Evolutionary conservation across 768 basidiomycete genomes (phyloP).

Genomic region (Mrakia gelida): DNA sequence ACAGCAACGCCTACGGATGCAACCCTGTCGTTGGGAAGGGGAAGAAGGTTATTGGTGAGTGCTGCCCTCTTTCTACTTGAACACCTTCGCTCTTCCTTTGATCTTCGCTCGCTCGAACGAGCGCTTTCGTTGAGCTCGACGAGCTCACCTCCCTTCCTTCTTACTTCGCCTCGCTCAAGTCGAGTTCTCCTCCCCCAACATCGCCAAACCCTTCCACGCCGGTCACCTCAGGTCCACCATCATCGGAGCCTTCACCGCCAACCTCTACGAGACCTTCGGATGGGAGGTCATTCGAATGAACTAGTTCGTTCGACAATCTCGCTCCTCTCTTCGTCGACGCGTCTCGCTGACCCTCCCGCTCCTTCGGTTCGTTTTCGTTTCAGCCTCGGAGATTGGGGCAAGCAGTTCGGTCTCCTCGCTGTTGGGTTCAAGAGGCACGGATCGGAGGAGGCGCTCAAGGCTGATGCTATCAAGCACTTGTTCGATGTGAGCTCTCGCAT

Average conservation of each 20-base stretch:
- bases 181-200: conserved; percentile 95
- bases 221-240: conserved; percentile 97
- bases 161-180: conserved; percentile 32
- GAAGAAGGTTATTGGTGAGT: conserved; percentile 66
- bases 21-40: conserved; percentile 65
- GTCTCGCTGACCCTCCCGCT: neutral
- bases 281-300: conserved; percentile 90
- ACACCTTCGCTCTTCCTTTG: neutral
- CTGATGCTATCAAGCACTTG: conserved; percentile 89
- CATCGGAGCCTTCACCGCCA: conserved; percentile 89
- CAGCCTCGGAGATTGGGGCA: conserved; percentile 52
- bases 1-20: conserved; percentile 63
- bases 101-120: neutral
- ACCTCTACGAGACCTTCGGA: conserved; percentile 84
- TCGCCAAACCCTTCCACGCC: conserved; percentile 97
- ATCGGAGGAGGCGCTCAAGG: conserved; percentile 70
- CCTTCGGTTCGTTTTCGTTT: neutral
- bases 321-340: neutral
- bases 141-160: neutral
- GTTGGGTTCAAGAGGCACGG: conserved; percentile 91
- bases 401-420: conserved; percentile 85
- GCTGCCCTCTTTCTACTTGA: neutral
- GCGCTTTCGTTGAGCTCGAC: no score
- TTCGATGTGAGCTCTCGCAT: conserved; percentile 56
- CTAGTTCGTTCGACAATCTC: conserved; percentile 50